Conservation (phyloP, 2,329 filamentous ascomycete genomes). For the Ophiostoma himal-ulmi region DNA sequence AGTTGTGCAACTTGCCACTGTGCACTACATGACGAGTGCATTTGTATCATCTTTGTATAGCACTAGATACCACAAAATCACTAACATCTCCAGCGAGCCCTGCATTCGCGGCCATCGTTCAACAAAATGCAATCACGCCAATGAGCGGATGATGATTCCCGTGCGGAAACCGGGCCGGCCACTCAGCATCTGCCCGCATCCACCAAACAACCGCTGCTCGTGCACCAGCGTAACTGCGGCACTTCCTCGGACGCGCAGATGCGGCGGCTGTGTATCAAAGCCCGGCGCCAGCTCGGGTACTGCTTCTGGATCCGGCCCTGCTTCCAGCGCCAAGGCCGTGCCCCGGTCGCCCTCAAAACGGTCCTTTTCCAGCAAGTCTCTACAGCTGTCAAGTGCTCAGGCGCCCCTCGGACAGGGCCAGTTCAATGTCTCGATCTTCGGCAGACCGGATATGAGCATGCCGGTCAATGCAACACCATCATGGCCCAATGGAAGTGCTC, state of each 20-base stretch:
- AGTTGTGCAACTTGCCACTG: neutral
- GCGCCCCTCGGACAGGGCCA: conserved; percentile 40
- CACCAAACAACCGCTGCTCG: conserved; percentile 54
- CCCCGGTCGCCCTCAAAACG: conserved; percentile 34
- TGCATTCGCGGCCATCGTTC: conserved; percentile 72
- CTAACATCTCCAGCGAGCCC: conserved; percentile 49
- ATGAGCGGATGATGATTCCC: conserved; percentile 62
- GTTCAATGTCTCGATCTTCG: neutral
- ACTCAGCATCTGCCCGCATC: conserved; percentile 63
- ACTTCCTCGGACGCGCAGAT: conserved; percentile 54
- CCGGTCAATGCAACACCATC: conserved; percentile 12
- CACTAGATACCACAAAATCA: neutral
- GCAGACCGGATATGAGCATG: neutral
- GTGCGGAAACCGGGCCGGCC: conserved; percentile 68
- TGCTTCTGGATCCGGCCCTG: conserved; percentile 16
- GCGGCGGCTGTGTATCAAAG: conserved; percentile 40
- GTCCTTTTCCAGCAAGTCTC: conserved; percentile 28
- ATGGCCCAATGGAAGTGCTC: conserved; percentile 16
- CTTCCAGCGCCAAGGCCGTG: conserved; percentile 23
- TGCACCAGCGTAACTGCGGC: conserved; percentile 60
- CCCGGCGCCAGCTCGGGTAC: conserved; percentile 23
- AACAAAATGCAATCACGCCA: conserved; percentile 64
- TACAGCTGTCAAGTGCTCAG: conserved; percentile 35
- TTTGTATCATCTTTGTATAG: neutral
- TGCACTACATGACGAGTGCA: too few relatives aligned